Percentiles rank a stretch among this genome's conserved stretches.
phyloP scores from a whole-genome alignment of 768 basidiomycete genomes.

The Boletus vinaceobasis region DNA sequence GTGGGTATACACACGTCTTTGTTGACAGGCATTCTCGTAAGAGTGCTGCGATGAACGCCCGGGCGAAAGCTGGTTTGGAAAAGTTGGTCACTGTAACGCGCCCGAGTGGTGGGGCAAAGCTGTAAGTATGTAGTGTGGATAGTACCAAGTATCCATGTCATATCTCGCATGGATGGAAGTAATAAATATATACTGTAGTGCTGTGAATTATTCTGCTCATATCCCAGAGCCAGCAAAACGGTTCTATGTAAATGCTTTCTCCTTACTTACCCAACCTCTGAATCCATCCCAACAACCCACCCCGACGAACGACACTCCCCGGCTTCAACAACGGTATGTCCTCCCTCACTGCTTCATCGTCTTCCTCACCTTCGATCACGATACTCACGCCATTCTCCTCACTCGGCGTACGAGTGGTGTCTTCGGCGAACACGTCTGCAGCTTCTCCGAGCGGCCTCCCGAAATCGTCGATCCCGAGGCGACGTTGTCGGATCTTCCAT shows the following conservation, averaged over 20 bases:
- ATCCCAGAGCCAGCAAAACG: too few relatives aligned
- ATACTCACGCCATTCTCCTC: constrained; percentile 15
- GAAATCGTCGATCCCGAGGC: constrained; percentile 84
- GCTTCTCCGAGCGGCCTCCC: constrained; percentile 50
- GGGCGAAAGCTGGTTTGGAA: constrained; percentile 44
- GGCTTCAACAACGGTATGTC: constrained; percentile 25
- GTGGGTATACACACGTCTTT: constrained; percentile 81
- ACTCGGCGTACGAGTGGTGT: background rate
- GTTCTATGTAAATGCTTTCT: too few relatives aligned
- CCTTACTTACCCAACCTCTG: constrained; percentile 16
- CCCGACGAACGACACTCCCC: constrained; percentile 14
- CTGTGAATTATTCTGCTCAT: too few relatives aligned
- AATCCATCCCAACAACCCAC: constrained; percentile 26
- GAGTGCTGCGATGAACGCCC: constrained; percentile 45
- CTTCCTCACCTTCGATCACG: constrained; percentile 19
- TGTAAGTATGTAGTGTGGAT: constrained; percentile 6
- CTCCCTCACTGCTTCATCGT: constrained; percentile 9
- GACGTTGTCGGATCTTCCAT: constrained; percentile 79
- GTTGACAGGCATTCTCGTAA: constrained; percentile 60
- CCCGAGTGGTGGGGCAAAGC: constrained; percentile 4
- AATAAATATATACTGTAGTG: too few relatives aligned
- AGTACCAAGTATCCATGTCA: too few relatives aligned
- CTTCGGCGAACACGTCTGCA: background rate
- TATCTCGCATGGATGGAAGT: too few relatives aligned
- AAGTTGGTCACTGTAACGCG: constrained; percentile 1